Evolutionary conservation across 257 asterid species (phyloP), one percentile per base, ranked within the genome.

Genomic region (Fraxinus excelsior): DNA sequence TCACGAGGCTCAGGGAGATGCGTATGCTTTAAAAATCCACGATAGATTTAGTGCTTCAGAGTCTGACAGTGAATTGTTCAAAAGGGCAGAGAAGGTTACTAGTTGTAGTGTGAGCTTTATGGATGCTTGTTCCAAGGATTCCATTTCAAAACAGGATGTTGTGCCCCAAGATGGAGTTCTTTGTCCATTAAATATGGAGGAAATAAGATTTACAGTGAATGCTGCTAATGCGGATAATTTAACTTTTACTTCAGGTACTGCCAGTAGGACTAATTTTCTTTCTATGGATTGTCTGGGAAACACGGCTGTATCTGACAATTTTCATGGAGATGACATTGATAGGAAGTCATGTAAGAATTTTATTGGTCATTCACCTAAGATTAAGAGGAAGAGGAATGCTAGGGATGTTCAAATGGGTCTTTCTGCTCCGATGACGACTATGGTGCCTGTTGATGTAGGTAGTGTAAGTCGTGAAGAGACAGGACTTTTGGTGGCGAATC

Each of bases 311-410:
- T 70, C 79, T 34, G 81, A 70, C n/a, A 31, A 35, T 44, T 65
- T 80, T 81, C 79, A 32, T 70, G 76, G 75, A 23, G 73, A 80
- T 73, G 35, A 68, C 49, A 70, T 58, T 74, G 65, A 71, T 75
- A 72, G 70, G 42, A 76, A 72, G 53, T 67, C 81, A 60, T 51
- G 40, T 70, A 32, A 64, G 71, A 13, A 68, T 37, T 37, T 78
- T 66, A 51, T 60, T 78, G 83, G 79, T 46, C 58, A 73, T 81
- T 85, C 84, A 71, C 40, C 64, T 70, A 72, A 64, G 79, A 76
- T 75, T 82, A 89, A 89, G 84, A 92, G 89, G 85, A 40, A 40
- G 46, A 40, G 3, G 14, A 89, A 82, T 70, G 75, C 76, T 80
- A 46, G 44, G 40, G 86, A 82, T 73, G 84, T 60, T 74, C 86